Conservation (phyloP, 2,329 filamentous ascomycete genomes). For the Cercospora berteroae region DNA sequence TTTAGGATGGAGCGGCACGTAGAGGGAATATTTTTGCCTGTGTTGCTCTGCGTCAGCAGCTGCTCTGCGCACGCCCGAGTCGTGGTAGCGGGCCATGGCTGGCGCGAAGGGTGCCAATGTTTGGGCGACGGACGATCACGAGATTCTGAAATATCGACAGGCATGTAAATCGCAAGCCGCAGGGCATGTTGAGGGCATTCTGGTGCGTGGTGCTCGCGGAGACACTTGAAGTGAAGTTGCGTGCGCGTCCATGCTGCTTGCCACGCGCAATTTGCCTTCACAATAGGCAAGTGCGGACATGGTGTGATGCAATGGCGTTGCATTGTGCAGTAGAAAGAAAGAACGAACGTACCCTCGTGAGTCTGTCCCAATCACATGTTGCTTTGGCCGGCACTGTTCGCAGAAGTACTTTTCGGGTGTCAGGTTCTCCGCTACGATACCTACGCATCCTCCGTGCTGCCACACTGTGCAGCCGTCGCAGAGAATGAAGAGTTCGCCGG, state of each 20-base stretch:
- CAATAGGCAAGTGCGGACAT: background rate
- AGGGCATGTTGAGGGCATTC: background rate
- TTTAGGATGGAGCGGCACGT: slow-evolving; percentile 57
- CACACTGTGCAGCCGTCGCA: slow-evolving; percentile 97
- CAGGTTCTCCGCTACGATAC: slow-evolving; percentile 89
- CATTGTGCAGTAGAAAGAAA: slow-evolving; percentile 18
- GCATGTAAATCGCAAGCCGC: background rate
- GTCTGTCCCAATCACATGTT: slow-evolving; percentile 79
- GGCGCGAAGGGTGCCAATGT: background rate
- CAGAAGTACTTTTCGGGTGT: slow-evolving; percentile 98
- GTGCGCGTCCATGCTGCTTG: background rate
- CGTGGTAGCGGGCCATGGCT: slow-evolving; percentile 33
- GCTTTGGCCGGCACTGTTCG: slow-evolving; percentile 86
- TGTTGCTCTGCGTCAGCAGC: slow-evolving; percentile 33
- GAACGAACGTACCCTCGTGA: slow-evolving; percentile 73
- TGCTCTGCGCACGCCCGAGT: slow-evolving; percentile 24
- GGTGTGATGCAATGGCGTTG: slow-evolving; percentile 4
- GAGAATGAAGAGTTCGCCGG: slow-evolving; percentile 94
- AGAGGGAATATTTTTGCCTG: slow-evolving; percentile 63
- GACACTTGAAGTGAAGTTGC: background rate
- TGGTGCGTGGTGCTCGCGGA: slow-evolving; percentile 2
- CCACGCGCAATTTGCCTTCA: background rate
- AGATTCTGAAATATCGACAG: background rate
- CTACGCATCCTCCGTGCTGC: slow-evolving; percentile 97
- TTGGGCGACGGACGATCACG: background rate